phyloP scores from a whole-genome alignment of 805 yeast species.

The Starmerella scarabaei region DNA sequence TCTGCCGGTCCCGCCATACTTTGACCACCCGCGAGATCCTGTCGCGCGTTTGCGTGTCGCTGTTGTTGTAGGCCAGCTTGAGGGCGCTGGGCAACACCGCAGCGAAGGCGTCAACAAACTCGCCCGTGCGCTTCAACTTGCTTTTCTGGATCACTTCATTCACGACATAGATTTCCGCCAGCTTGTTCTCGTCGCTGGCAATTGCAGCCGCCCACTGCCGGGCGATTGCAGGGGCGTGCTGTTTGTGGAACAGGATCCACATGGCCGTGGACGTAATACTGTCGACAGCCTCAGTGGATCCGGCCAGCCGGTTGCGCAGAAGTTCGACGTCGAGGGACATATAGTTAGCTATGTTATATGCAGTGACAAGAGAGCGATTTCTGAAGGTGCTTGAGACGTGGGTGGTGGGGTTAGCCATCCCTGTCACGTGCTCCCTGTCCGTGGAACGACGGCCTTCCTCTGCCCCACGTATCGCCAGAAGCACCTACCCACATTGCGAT shows the following conservation, averaged over 20 bases:
- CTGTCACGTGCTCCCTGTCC: neutral
- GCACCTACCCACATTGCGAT: conserved; percentile 10
- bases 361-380: too few relatives aligned
- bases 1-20: conserved; percentile 55
- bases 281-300: conserved; percentile 49
- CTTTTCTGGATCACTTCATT: conserved; percentile 78
- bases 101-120: conserved; percentile 47
- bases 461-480: too few relatives aligned
- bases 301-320: conserved; percentile 22
- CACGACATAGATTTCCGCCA: conserved; percentile 54
- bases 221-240: conserved; percentile 43
- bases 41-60: conserved; percentile 35
- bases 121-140: conserved; percentile 45
- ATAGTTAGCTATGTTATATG: neutral
- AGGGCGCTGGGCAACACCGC: conserved; percentile 31
- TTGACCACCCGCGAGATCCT: conserved; percentile 45
- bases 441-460: too few relatives aligned
- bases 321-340: conserved; percentile 16
- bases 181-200: conserved; percentile 30
- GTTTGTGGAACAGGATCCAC: conserved; percentile 55
- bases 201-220: conserved; percentile 37
- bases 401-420: neutral
- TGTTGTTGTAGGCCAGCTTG: conserved; percentile 27
- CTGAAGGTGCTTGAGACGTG: too few relatives aligned
- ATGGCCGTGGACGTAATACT: conserved; percentile 63